phyloP scores from a whole-genome alignment of 2,329 filamentous ascomycete species.

The Colletotrichum musicola region DNA sequence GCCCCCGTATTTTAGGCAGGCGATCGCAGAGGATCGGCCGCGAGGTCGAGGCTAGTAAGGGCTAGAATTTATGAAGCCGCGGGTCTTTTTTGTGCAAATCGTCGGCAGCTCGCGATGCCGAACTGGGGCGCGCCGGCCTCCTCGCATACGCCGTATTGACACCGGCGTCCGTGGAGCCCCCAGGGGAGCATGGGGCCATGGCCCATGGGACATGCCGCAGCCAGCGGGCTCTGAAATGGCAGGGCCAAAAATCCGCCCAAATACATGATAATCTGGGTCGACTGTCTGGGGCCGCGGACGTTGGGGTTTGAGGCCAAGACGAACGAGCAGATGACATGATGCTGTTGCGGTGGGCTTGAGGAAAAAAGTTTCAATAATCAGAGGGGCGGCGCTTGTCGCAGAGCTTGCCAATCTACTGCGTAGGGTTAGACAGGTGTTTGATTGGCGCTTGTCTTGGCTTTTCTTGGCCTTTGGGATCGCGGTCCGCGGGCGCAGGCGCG shows the following conservation, averaged over 20 bases:
- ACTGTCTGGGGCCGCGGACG: too few relatives aligned
- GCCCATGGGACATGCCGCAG: not conserved
- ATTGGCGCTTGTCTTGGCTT: slow-evolving; percentile 33
- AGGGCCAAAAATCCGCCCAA: not conserved
- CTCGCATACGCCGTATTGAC: slow-evolving; percentile 20
- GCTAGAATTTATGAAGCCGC: slow-evolving; percentile 27
- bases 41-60: slow-evolving; percentile 1
- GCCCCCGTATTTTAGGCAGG: slow-evolving; percentile 31
- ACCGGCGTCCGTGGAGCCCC: slow-evolving; percentile 18
- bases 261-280: slow-evolving; percentile 10
- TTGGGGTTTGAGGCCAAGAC: slow-evolving; percentile 20
- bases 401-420: not conserved
- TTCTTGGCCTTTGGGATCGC: slow-evolving; percentile 20
- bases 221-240: slow-evolving; percentile 1
- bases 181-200: not conserved
- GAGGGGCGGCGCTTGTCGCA: slow-evolving; percentile 17
- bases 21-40: slow-evolving; percentile 30
- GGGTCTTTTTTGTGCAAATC: slow-evolving; percentile 32
- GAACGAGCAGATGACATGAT: slow-evolving; percentile 5
- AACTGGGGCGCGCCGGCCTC: slow-evolving; percentile 9
- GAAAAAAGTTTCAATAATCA: slow-evolving; percentile 13
- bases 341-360: not conserved
- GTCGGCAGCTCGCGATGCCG: slow-evolving; percentile 32
- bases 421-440: slow-evolving; percentile 1
- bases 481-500: slow-evolving; percentile 23